Conservation (phyloP, 2,329 filamentous ascomycete species). For the Ciborinia camelliae region DNA sequence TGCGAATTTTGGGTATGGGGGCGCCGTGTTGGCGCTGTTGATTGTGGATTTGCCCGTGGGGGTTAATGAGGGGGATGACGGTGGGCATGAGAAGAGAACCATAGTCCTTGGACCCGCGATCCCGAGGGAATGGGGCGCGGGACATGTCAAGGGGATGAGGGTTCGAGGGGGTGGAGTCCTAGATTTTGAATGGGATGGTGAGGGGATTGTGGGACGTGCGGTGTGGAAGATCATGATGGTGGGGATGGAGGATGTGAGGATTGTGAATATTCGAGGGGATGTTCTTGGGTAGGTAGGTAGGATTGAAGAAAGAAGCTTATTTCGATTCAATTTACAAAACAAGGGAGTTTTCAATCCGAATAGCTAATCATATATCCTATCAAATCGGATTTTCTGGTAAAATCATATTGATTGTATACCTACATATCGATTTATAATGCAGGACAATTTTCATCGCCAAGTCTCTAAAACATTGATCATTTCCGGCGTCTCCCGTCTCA, state of each 20-base stretch:
- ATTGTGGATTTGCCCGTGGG: conserved; percentile 47
- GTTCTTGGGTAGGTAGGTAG: neutral
- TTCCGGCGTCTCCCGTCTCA: no score
- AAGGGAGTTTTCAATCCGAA: no score
- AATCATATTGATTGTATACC: no score
- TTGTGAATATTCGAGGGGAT: conserved; percentile 2
- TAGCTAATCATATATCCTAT: no score
- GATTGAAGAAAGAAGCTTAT: neutral
- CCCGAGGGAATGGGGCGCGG: conserved; percentile 44
- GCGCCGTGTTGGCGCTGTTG: conserved; percentile 50
- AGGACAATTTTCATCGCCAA: no score
- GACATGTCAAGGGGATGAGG: conserved; percentile 44
- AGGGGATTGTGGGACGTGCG: conserved; percentile 1
- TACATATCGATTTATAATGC: no score
- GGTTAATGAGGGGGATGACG: conserved; percentile 14
- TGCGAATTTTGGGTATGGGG: conserved; percentile 53
- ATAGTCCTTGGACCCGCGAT: conserved; percentile 49
- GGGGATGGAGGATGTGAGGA: neutral
- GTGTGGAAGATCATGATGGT: neutral
- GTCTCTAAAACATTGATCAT: no score
- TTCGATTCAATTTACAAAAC: no score
- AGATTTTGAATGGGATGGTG: conserved; percentile 44
- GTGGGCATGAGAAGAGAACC: conserved; percentile 22
- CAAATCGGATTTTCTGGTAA: no score
- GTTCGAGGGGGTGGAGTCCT: conserved; percentile 45